These are phyloP conservation scores for Bretschneidera sinensis DNA, from an alignment of 345 rosid genomes.

Conservation along the genomic window DNA sequence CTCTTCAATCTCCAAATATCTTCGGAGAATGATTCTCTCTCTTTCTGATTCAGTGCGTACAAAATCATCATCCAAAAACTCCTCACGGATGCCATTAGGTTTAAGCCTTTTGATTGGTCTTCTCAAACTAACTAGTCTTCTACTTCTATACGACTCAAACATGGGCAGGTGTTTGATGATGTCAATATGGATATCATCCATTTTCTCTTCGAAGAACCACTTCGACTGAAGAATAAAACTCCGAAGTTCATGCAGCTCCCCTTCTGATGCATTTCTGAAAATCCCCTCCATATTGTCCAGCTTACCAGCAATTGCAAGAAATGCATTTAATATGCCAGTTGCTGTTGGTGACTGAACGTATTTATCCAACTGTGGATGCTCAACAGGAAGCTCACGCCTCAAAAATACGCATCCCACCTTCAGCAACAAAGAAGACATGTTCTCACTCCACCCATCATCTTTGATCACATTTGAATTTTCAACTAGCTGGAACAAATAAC, in stretches of 20 bases:
- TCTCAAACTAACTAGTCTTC: constrained; percentile 63
- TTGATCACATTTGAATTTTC: constrained; percentile 67
- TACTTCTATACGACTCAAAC: constrained; percentile 72
- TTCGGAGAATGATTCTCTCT: constrained; percentile 61
- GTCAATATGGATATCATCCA: constrained; percentile 55
- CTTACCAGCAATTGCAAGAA: constrained; percentile 68
- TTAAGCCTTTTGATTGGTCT: constrained; percentile 76
- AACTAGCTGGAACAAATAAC: constrained; percentile 57
- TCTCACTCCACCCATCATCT: constrained; percentile 94
- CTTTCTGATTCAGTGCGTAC: constrained; percentile 83
- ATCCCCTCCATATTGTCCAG: constrained; percentile 47
- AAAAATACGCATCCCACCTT: constrained; percentile 85
- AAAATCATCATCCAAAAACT: constrained; percentile 79
- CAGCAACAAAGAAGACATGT: constrained; percentile 76
- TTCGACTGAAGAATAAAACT: constrained; percentile 89
- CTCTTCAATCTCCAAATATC: constrained; percentile 63
- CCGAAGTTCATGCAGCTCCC: constrained; percentile 81
- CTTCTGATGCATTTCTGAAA: constrained; percentile 65
- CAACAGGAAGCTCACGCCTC: constrained; percentile 54
- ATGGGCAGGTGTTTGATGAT: constrained; percentile 77
- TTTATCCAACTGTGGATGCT: constrained; percentile 73
- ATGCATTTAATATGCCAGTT: constrained; percentile 67
- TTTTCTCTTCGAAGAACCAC: constrained; percentile 75
- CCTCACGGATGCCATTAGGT: constrained; percentile 72
- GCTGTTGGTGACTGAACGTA: constrained; percentile 94